Percentiles rank a stretch among this genome's conserved stretches.
Evolutionary conservation across 176 grass and related monocot genomes (phyloP).

Genomic region (Dactylis glomerata): DNA sequence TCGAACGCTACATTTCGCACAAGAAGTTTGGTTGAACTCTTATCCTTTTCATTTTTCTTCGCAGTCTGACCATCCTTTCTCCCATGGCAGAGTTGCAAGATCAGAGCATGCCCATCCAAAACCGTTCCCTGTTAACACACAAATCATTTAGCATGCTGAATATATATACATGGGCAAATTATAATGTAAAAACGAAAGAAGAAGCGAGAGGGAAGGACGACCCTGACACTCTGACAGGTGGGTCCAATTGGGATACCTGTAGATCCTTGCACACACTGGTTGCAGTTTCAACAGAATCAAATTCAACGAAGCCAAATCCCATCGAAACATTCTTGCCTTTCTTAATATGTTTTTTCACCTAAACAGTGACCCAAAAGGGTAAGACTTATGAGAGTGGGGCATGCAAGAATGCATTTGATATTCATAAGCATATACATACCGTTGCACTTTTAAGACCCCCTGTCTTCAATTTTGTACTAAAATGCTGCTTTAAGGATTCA

Average conservation of each 20-base stretch:
- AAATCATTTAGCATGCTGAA: constrained; percentile 8
- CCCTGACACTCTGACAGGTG: not conserved
- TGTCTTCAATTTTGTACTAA: constrained; percentile 67
- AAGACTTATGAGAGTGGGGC: constrained; percentile 20
- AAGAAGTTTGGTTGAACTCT: constrained; percentile 90
- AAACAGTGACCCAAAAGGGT: constrained; percentile 6
- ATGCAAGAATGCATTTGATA: not conserved
- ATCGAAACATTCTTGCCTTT: constrained; percentile 91
- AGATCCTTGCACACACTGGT: constrained; percentile 84
- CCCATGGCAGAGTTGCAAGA: constrained; percentile 87
- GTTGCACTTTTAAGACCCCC: constrained; percentile 79
- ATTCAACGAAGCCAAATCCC: constrained; percentile 97
- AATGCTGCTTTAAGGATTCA: constrained; percentile 79
- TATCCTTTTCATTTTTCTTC: constrained; percentile 73
- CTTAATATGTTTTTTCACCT: constrained; percentile 91
- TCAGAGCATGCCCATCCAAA: constrained; percentile 94
- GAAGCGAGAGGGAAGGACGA: not conserved
- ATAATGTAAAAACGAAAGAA: constrained; percentile 6
- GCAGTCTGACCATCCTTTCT: constrained; percentile 51
- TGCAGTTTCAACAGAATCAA: constrained; percentile 90
- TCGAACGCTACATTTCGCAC: constrained; percentile 96
- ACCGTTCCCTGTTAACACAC: constrained; percentile 59
- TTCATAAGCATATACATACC: constrained; percentile 43
- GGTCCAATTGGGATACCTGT: constrained; percentile 43
- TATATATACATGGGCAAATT: constrained; percentile 9